Evolutionary conservation across 345 rosid species (phyloP).

Genomic region (Turritis glabra): DNA sequence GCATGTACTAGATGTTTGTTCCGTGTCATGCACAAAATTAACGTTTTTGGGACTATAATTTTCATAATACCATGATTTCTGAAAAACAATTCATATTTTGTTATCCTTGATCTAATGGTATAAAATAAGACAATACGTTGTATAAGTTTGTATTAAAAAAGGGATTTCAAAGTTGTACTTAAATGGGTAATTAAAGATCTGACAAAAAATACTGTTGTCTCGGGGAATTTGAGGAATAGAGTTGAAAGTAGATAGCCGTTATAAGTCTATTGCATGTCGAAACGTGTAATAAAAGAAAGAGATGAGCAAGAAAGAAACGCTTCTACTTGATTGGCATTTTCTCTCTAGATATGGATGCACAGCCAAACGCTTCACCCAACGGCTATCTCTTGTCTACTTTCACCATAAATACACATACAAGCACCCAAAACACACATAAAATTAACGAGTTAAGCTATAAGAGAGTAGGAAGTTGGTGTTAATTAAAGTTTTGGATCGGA

Average conservation of each 20-base stretch:
- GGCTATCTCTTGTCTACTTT: slow-evolving; percentile 26
- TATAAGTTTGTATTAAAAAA: not conserved
- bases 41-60: too few relatives aligned
- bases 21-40: too few relatives aligned
- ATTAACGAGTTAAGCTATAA: not conserved
- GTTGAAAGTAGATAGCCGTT: slow-evolving; percentile 42
- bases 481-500: not conserved
- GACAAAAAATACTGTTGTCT: not conserved
- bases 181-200: not conserved
- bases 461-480: not conserved
- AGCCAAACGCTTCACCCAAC: slow-evolving; percentile 41
- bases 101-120: too few relatives aligned
- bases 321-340: slow-evolving; percentile 2
- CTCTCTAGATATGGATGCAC: slow-evolving; percentile 8
- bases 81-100: too few relatives aligned
- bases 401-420: slow-evolving; percentile 35
- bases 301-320: slow-evolving; percentile 43
- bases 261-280: slow-evolving; percentile 50
- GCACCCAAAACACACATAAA: not conserved
- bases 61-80: too few relatives aligned
- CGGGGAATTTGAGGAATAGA: not conserved
- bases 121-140: not conserved
- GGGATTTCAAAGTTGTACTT: not conserved
- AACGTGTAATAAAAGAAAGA: slow-evolving; percentile 44
- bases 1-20: too few relatives aligned